Conservation (phyloP, 208 protist genomes). For the Novymonas esmeraldas region DNA sequence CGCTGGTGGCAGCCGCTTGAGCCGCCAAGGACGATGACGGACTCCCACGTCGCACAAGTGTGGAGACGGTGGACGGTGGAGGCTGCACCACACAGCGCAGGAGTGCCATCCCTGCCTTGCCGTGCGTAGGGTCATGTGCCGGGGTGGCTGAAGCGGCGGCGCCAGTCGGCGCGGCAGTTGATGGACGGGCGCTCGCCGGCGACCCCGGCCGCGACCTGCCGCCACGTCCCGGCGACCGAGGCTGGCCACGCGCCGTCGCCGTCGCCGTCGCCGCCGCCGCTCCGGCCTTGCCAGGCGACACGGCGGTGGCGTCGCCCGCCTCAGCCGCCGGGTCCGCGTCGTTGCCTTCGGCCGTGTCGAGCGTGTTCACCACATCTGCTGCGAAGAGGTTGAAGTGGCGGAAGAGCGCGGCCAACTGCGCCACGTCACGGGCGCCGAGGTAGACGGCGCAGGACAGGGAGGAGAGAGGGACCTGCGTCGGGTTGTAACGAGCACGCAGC, state of each 20-base stretch:
- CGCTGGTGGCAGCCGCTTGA: not conserved
- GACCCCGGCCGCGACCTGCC: not conserved
- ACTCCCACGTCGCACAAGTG: not conserved
- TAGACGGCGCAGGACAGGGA: conserved; percentile 56
- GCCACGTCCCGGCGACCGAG: not conserved
- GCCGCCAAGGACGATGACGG: not conserved
- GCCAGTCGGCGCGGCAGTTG: not conserved
- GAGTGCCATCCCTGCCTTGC: conserved; percentile 10
- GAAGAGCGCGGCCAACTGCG: conserved; percentile 44
- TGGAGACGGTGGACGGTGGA: not conserved
- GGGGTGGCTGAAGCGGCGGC: not conserved
- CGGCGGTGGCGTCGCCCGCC: not conserved
- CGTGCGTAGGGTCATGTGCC: not conserved
- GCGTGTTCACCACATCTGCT: conserved; percentile 12
- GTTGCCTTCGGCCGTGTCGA: conserved; percentile 4
- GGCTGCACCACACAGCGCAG: not conserved
- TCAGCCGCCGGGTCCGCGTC: not conserved
- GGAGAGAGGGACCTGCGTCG: conserved; percentile 67
- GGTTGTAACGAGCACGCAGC: conserved; percentile 74
- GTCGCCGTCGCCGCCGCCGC: not conserved
- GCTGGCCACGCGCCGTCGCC: not conserved
- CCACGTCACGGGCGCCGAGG: conserved; percentile 58
- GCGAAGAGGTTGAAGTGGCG: conserved; percentile 47
- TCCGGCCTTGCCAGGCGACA: not conserved
- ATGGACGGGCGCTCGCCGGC: not conserved